Evolutionary conservation across 495 filamentous ascomycete genomes (phyloP), one percentile per base, ranked within the genome.

Genomic region (Penicillium riverlandense): DNA sequence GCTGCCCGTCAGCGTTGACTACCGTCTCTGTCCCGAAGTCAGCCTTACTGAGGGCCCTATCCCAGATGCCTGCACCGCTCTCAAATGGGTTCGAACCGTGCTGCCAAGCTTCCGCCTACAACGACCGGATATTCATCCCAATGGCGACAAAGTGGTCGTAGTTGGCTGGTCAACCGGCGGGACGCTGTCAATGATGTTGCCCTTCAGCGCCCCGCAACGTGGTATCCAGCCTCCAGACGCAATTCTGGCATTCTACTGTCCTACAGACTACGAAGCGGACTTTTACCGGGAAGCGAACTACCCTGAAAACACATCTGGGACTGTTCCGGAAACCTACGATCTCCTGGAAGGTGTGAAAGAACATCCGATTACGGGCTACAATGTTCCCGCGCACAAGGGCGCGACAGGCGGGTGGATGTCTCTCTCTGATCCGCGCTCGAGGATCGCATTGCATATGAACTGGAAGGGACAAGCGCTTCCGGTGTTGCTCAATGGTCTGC

Each of bases 101-200:
- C 58, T 80, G 11, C 74, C 76, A 0, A n/a, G n/a, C 0, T n/a
- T 72, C 0, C 6, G 31, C 0, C 49, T 62, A 5, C 15, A 48
- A 10, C 44, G 52, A 1, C 43, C 45, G 0, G 62, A 58, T 16
- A 38, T 77, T 7, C 32, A 37, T 1, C 38, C 71, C 1, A 67
- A 78, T 44, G 52, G 50, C 0, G 35, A 57, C 8, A 55, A 47
- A 31, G 63, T 81, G 3, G 71, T 72, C 0, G 69, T 58, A 0
- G 55, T 83, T 0, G 77, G 79, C 0, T 83, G 78, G 78, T 82
- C 76, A 0, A 65, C 70, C 0, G 78, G 78, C 7, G 79, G 77
- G 0, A 62, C 65, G 8, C 60, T 83, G 0, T 76, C 77, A 12
- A 67, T 80, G 63, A 58, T 69, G 3, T 41, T 72, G 0, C 70